Evolutionary conservation across 495 filamentous ascomycete genomes (phyloP).

Genomic region (Daldinia loculata): DNA sequence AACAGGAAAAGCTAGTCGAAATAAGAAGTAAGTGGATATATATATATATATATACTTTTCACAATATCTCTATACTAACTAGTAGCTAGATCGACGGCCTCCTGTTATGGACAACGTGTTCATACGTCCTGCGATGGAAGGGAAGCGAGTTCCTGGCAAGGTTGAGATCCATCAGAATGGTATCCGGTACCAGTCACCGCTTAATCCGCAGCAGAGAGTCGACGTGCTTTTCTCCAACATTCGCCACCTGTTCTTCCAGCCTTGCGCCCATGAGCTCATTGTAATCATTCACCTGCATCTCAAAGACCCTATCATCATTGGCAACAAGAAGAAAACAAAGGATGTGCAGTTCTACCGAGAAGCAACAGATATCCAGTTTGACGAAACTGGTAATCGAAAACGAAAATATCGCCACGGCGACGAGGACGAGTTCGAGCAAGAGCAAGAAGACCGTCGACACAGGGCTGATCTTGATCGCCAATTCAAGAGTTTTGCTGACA

Average conservation of each 20-base stretch:
- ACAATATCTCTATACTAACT: slow-evolving; percentile 45
- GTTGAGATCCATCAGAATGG: slow-evolving; percentile 99
- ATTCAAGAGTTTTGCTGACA: slow-evolving; percentile 97
- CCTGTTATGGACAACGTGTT: slow-evolving; percentile 88
- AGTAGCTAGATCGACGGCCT: slow-evolving; percentile 77
- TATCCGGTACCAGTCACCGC: slow-evolving; percentile 93
- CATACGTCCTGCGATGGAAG: slow-evolving; percentile 92
- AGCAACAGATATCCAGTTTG: slow-evolving; percentile 97
- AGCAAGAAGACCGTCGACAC: slow-evolving; percentile 94
- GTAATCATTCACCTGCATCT: slow-evolving; percentile 98
- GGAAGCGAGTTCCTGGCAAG: slow-evolving; percentile 93
- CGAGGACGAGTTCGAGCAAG: slow-evolving; percentile 97
- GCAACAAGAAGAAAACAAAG: slow-evolving; percentile 95
- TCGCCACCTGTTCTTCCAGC: slow-evolving; percentile 98
- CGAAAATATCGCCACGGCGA: slow-evolving; percentile 98
- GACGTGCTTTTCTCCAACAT: slow-evolving; percentile 98
- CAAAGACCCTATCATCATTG: slow-evolving; percentile 97
- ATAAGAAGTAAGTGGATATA: slow-evolving; percentile 72
- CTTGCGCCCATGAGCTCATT: slow-evolving; percentile 92
- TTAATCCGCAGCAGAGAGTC: slow-evolving; percentile 79
- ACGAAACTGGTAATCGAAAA: slow-evolving; percentile 98
- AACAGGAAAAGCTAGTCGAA: slow-evolving; percentile 95
- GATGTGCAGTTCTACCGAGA: slow-evolving; percentile 99
- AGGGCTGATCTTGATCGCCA: slow-evolving; percentile 90
- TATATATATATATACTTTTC: background rate